phyloP scores from a whole-genome alignment of 768 basidiomycete genomes.

The Dictyophora rubrovolvata region DNA sequence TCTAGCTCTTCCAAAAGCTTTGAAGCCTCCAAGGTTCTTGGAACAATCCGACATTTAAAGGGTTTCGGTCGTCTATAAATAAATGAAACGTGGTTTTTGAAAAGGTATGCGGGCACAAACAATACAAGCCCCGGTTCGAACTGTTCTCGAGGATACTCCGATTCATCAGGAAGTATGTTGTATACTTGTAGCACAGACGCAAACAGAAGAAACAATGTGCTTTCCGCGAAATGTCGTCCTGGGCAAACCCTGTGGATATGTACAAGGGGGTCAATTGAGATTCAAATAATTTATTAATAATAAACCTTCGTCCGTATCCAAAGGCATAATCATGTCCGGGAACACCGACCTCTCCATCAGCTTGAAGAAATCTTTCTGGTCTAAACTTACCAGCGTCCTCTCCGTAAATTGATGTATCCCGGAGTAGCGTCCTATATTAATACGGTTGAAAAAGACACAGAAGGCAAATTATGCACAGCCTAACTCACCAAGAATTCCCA shows the following conservation, averaged over 20 bases:
- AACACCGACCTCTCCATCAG: neutral
- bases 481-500: slow-evolving; percentile 3
- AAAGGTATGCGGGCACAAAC: too few species aligned
- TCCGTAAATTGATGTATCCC: slow-evolving; percentile 35
- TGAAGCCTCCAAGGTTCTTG: too few species aligned
- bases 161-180: neutral
- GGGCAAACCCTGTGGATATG: neutral
- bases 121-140: too few species aligned
- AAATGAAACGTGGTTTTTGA: too few species aligned
- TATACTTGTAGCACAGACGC: neutral
- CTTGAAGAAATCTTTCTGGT: slow-evolving; percentile 41
- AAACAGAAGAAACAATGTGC: neutral
- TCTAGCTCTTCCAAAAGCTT: too few species aligned
- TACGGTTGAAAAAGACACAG: slow-evolving; percentile 15
- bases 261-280: neutral
- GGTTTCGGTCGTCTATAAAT: too few species aligned
- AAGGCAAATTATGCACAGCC: neutral
- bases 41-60: too few species aligned
- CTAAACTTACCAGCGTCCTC: slow-evolving; percentile 40
- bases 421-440: slow-evolving; percentile 28
- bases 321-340: neutral
- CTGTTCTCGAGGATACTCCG: neutral
- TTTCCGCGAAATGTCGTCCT: neutral
- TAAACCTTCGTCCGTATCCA: neutral
- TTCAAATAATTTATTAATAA: neutral